Evolutionary conservation across 2,329 filamentous ascomycete species (phyloP), one percentile per base, ranked within the genome.

Genomic region (Alternaria novae-zelandiae): DNA sequence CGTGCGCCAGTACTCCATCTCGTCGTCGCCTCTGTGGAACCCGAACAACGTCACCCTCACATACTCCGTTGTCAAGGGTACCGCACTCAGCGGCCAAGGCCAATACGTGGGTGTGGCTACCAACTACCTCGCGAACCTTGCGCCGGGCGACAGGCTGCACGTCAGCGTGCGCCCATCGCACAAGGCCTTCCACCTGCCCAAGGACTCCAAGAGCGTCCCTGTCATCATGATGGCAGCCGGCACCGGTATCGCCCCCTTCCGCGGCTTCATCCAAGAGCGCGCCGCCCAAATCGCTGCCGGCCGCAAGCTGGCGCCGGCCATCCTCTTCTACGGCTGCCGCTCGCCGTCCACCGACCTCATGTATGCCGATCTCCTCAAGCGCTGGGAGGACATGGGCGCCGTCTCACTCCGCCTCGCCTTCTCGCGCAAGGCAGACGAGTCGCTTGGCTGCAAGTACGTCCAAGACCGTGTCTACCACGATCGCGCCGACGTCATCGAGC

Each of bases 1-100:
- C 26, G 85, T 92, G 43, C 86, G 91, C n/a, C 90, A 92, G 77
- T 94, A 94, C 82, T 92, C 89, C 30, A 93, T 94, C 73, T 93
- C 91, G 0, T 93, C 91, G 0, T 92, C 91, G 0, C 90, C 91
- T 0, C 83, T 92, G 0, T 83, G 82, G 65, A 85, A 89, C 65
- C 83, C 86, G 0, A 81, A 80, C 11, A 83, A 83, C 61, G 86
- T 86, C 54, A 89, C 89, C 0, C 84, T 94, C 25, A 93, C 90
- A 4, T 93, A 91, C 80, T 85, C 86, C 4, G 85, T 94, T 1
- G 84, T 92, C 54, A 84, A 89, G 51, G 82, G 82, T 3, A 85
- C 86, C 0, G 85, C 88, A 0, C 68, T 83, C 20, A 78, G 78
- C 13, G 73, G 78, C 5, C 80, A 85, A 11, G 82, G 83, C 15